phyloP scores from a whole-genome alignment of 2,329 filamentous ascomycete species.

The Corinectria fuckeliana region DNA sequence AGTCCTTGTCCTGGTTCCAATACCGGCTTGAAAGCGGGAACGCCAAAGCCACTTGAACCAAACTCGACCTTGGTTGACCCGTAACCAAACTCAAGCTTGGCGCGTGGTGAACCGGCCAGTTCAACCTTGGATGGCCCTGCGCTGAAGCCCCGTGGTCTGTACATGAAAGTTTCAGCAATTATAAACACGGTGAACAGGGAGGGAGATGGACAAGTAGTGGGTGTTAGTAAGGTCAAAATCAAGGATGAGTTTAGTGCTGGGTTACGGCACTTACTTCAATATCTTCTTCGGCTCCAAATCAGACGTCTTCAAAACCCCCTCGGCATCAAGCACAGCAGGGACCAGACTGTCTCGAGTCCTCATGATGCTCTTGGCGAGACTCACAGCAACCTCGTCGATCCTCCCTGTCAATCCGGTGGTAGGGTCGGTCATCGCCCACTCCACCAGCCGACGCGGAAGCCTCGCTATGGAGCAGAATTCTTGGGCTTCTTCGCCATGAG shows the following conservation, averaged over 20 bases:
- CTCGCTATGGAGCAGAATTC: constrained; percentile 25
- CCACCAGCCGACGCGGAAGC: constrained; percentile 29
- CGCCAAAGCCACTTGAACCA: neutral
- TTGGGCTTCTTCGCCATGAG: constrained; percentile 25
- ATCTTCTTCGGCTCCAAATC: neutral
- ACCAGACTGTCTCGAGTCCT: constrained; percentile 2
- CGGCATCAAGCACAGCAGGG: constrained; percentile 3
- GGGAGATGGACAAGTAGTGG: too few relatives aligned
- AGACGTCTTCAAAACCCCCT: neutral
- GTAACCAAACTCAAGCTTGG: too few relatives aligned
- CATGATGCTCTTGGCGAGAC: constrained; percentile 24
- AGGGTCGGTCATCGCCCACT: constrained; percentile 35
- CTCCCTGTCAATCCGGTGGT: neutral
- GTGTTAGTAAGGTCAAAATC: too few relatives aligned
- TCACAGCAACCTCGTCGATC: constrained; percentile 26
- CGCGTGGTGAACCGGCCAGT: too few relatives aligned
- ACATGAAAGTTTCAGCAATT: neutral
- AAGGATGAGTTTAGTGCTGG: too few relatives aligned
- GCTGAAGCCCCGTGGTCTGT: neutral
- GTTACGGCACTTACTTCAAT: neutral
- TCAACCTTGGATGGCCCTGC: neutral
- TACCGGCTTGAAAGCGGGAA: neutral
- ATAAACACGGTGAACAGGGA: neutral
- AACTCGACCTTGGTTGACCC: neutral
- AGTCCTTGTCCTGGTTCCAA: neutral